Base-by-base conservation (phyloP, 2,329 filamentous ascomycete species). In the Penicillium freii region DNA sequence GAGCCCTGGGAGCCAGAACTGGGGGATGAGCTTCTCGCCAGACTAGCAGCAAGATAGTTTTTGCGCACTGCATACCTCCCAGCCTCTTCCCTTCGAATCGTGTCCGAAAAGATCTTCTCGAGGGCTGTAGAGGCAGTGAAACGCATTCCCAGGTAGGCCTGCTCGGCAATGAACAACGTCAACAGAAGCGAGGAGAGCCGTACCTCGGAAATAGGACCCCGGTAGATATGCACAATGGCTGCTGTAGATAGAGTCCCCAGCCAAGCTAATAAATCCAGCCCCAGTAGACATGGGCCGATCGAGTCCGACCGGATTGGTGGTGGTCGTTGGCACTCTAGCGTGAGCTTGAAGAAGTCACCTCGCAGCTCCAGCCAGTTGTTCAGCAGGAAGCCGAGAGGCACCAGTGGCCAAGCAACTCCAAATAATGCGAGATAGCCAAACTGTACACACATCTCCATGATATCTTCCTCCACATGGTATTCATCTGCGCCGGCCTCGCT, bases 281-380 rank as follows among this genome's bases (percentile, higher is more conserved):
- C 87, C 63, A 92, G 85, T 13, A 97, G 80, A 89, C 92, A 97
- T 0, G 94, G 92, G 0, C 94, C 94, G 65, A 99, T 97, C 1
- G 90, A 94, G 76, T 97, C 94, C 1, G 91, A 87, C 52, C 94
- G 86, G 84, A 89, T 91, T 0, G 94, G 94, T 38, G 90, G 91
- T 0, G 94, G 94, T 4, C 94, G 87, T 68, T 93, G 89, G 80
- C 91, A 92, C 73, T 92, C 89, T 47, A 91, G 82, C 55, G 92
- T 92, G 67, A 97, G 96, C 75, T 99, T 99, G 77, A 96, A 84
- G 2, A 93, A 92, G 71, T 99, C 94, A 0, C 91, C 91, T 42
- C 94, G 89, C 39, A 97, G 84, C 72, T 97, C 94, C 56, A 99
- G 79, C 92, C 93, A 97, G 77, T 97, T 95, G 78, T 97, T 97